A percentile compares a stretch with the other conserved stretches of the same genome.
These are phyloP conservation scores for Colletotrichum camelliae DNA, from an alignment of 2,329 filamentous ascomycete genomes.

Conservation along the genomic window DNA sequence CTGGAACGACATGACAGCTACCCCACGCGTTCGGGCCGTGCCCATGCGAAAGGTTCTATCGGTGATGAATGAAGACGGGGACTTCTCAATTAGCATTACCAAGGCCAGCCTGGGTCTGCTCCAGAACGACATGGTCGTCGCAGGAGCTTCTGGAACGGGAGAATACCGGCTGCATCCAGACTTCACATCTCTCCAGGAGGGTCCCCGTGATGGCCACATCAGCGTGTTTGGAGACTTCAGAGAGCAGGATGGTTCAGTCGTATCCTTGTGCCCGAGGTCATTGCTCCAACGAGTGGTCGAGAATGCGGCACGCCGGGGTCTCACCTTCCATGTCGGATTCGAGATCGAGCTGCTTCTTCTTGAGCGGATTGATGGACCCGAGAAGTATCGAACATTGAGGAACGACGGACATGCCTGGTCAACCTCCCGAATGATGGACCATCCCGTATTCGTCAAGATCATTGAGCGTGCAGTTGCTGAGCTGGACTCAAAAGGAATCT, in stretches of 20 bases:
- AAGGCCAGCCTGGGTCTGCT: slow-evolving; percentile 69
- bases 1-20: slow-evolving; percentile 81
- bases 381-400: slow-evolving; percentile 49
- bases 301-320: slow-evolving; percentile 53
- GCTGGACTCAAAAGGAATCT: slow-evolving; percentile 67
- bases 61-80: slow-evolving; percentile 48
- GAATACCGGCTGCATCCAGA: slow-evolving; percentile 73
- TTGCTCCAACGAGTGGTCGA: slow-evolving; percentile 62
- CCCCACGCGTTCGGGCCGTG: slow-evolving; percentile 68
- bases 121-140: slow-evolving; percentile 67
- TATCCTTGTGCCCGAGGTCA: slow-evolving; percentile 68
- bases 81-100: slow-evolving; percentile 63
- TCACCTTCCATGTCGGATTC: slow-evolving; percentile 74
- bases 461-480: slow-evolving; percentile 69
- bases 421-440: slow-evolving; percentile 66
- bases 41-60: slow-evolving; percentile 63
- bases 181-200: slow-evolving; percentile 63
- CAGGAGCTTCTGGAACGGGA: slow-evolving; percentile 62
- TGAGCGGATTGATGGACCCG: slow-evolving; percentile 42
- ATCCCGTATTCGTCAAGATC: slow-evolving; percentile 59
- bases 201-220: slow-evolving; percentile 64
- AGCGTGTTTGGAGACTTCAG: slow-evolving; percentile 72
- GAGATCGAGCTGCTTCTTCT: slow-evolving; percentile 83
- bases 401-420: slow-evolving; percentile 75
- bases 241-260: slow-evolving; percentile 55